phyloP scores from a whole-genome alignment of 768 basidiomycete species.

The Psilocybe azurescens region DNA sequence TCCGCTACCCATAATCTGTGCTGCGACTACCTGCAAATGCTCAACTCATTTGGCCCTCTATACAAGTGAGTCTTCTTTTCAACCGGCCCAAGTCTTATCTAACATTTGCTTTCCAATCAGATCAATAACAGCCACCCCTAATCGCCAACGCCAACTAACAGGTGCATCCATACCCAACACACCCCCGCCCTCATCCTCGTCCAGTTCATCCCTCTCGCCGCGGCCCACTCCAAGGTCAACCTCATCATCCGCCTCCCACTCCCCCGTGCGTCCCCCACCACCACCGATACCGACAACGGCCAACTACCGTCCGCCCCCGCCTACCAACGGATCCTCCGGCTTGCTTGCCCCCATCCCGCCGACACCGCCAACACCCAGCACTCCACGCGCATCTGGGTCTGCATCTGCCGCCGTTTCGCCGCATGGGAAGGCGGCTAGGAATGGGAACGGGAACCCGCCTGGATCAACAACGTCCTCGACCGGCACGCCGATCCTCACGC shows the following conservation, averaged over 20 bases:
- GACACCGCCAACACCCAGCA: constrained; percentile 19
- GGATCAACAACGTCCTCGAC: neutral
- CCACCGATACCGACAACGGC: constrained; percentile 29
- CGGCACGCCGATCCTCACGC: neutral
- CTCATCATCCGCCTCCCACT: constrained; percentile 21
- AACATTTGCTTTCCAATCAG: constrained; percentile 6
- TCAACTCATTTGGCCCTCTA: constrained; percentile 83
- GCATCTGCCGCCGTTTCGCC: constrained; percentile 13
- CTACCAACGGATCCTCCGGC: constrained; percentile 18
- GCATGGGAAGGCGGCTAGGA: neutral
- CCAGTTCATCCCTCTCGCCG: constrained; percentile 15
- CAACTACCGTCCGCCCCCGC: constrained; percentile 18
- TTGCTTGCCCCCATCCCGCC: constrained; percentile 24
- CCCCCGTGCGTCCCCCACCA: constrained; percentile 30
- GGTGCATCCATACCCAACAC: constrained; percentile 12
- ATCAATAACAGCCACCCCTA: constrained; percentile 31
- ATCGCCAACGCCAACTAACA: constrained; percentile 26
- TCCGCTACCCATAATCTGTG: constrained; percentile 87
- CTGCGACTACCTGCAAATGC: constrained; percentile 88
- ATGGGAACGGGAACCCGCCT: neutral
- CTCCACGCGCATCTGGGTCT: constrained; percentile 6
- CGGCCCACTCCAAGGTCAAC: neutral
- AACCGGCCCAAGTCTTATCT: neutral
- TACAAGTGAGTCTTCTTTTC: constrained; percentile 64
- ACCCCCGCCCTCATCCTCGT: constrained; percentile 18